Evolutionary conservation across 1,284 basidiomycete species (phyloP), one percentile per base, ranked within the genome.

Genomic region (Omphalotus olearius): DNA sequence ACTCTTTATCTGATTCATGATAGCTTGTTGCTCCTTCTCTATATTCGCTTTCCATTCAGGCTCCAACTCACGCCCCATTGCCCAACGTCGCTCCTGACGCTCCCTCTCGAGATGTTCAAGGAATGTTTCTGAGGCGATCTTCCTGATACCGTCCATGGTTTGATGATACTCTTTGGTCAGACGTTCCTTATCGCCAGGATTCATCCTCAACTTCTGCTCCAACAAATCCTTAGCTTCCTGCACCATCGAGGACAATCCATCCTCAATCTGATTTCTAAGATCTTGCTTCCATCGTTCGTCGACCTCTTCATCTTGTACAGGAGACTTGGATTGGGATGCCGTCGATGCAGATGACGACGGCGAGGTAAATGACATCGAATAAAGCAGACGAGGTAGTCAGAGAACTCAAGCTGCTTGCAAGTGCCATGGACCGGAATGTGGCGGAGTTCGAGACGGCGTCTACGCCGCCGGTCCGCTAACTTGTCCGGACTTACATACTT

Each of bases 71-170:
- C 49, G 51, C 40, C 60, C 60, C 55, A 54, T 57, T n/a, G 56
- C 57, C 59, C 58, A 62, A 40, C 57, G 60, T 26, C 64, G 60
- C 55, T 66, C 60, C 44, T 62, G 57, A 46, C 63, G 61, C 54
- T 68, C 66, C 33, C 59, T 54, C 33, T 59, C 57, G 38, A 69
- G 51, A 28, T 59, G 60, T 37, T 59, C 58, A 50, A 54, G 54
- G 48, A 62, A 69, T 30, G 61, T 59, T 37, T 66, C 66, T 35
- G 60, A 56, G 4, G 69, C 69, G 6, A 66, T 45, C 17, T 60
- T 56, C n/a, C 60, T 56, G 45, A 67, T 57, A 26, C 33, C 55
- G 7, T 47, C 33, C 45, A 59, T 50, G 17, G 50, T 38, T n/a
- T 30, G 23, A 5, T 51, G 18, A 33, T 30, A 45, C 33, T 55